Conservation (phyloP, 2,329 filamentous ascomycete species). For the Lojkania enalia region DNA sequence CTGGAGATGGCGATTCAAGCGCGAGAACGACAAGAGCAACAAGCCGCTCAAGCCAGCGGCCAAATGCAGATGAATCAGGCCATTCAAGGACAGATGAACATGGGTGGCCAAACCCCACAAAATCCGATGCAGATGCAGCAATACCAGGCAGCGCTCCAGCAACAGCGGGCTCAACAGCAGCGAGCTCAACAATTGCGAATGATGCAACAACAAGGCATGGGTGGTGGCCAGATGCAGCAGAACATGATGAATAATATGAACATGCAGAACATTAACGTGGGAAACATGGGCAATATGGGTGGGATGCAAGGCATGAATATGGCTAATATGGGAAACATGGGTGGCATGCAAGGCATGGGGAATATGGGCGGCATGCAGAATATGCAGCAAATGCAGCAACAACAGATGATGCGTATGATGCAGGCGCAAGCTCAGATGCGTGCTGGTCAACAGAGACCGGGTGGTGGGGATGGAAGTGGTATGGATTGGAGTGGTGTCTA, state of each 20-base stretch:
- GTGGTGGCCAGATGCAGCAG: slow-evolving; percentile 29
- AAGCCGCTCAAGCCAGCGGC: slow-evolving; percentile 15
- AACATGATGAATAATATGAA: slow-evolving; percentile 36
- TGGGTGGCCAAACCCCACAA: slow-evolving; percentile 19
- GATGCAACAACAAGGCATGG: slow-evolving; percentile 27
- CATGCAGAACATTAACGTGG: slow-evolving; percentile 31
- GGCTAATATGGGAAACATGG: slow-evolving; percentile 5
- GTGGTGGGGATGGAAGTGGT: slow-evolving; percentile 7
- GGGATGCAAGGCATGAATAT: slow-evolving; percentile 16
- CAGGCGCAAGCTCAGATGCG: slow-evolving; percentile 25
- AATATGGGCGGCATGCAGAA: slow-evolving; percentile 9
- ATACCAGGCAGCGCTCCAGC: slow-evolving; percentile 39
- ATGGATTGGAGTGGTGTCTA: slow-evolving; percentile 18
- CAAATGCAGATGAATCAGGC: slow-evolving; percentile 25
- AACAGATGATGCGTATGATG: slow-evolving; percentile 22
- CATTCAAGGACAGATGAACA: slow-evolving; percentile 32
- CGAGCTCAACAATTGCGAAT: slow-evolving; percentile 10
- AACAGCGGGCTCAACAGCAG: slow-evolving; percentile 33
- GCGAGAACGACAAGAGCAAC: slow-evolving; percentile 12
- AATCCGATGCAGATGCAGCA: slow-evolving; percentile 39
- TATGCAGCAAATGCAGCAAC: slow-evolving; percentile 9
- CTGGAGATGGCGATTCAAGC: slow-evolving; percentile 33
- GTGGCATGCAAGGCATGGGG: slow-evolving; percentile 1
- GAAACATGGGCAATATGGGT: slow-evolving; percentile 25
- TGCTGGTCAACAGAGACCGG: slow-evolving; percentile 19